Evolutionary conservation across 306 rosid species (phyloP).

Genomic region (Medicago truncatula): DNA sequence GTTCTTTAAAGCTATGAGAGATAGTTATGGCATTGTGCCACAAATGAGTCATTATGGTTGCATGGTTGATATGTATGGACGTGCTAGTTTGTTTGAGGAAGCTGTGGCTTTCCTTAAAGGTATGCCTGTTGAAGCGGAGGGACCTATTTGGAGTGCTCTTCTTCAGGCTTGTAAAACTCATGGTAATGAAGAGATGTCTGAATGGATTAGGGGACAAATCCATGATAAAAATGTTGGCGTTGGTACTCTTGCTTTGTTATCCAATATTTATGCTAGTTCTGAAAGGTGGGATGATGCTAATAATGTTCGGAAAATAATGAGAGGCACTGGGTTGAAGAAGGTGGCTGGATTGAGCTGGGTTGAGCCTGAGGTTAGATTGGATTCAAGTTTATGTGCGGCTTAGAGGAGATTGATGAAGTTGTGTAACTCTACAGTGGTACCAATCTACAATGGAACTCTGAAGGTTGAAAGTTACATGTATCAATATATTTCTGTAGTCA

Average conservation of each 20-base stretch:
- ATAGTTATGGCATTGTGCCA: constrained; percentile 53
- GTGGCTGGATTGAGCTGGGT: constrained; percentile 67
- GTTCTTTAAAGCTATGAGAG: constrained; percentile 69
- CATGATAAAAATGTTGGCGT: constrained; percentile 43
- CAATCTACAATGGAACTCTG: not conserved
- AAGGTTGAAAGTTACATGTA: constrained; percentile 62
- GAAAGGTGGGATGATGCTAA: constrained; percentile 76
- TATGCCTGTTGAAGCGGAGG: constrained; percentile 52
- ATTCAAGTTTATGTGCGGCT: constrained; percentile 38
- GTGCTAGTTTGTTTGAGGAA: constrained; percentile 65
- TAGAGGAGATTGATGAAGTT: constrained; percentile 20
- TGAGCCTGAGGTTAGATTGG: constrained; percentile 45
- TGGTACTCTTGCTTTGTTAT: constrained; percentile 73
- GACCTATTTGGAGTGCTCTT: constrained; percentile 74
- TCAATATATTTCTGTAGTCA: not conserved
- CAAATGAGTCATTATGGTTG: constrained; percentile 57
- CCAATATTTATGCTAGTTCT: constrained; percentile 66
- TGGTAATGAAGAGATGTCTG: constrained; percentile 61
- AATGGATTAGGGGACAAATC: constrained; percentile 55
- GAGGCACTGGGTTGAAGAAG: constrained; percentile 64
- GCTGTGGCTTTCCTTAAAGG: constrained; percentile 60
- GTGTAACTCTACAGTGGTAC: not conserved
- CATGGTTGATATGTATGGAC: constrained; percentile 57
- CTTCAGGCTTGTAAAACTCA: constrained; percentile 73
- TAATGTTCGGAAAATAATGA: constrained; percentile 61